Percentiles rank a stretch among this genome's conserved stretches.
Evolutionary conservation across 1,284 basidiomycete species (phyloP).

Genomic region (Porodaedalea pini): DNA sequence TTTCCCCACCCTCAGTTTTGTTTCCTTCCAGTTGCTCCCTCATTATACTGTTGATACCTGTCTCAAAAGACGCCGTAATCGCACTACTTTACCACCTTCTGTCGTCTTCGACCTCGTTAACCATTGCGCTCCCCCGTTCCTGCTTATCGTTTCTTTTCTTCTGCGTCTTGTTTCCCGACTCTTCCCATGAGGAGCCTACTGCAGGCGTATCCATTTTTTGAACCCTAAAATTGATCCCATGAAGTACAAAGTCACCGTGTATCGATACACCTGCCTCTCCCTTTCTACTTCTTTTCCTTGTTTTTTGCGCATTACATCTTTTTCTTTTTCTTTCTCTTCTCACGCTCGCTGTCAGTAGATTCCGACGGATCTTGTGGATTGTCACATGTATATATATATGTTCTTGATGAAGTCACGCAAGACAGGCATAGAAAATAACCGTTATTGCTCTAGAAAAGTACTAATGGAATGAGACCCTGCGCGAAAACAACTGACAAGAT

Average conservation of each 20-base stretch:
- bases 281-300: not conserved
- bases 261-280: constrained; percentile 5
- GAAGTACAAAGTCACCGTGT: constrained; percentile 10
- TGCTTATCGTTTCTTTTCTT: not conserved
- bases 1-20: not conserved
- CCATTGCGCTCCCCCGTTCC: not conserved
- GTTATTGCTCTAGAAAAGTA: too few species aligned
- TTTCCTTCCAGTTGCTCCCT: not conserved
- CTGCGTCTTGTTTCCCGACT: not conserved
- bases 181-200: too few species aligned
- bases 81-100: not conserved
- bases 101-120: not conserved
- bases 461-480: too few species aligned
- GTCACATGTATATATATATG: too few species aligned
- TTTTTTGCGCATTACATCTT: not conserved
- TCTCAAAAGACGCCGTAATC: not conserved
- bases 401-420: too few species aligned
- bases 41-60: not conserved
- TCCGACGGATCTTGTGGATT: too few species aligned
- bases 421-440: too few species aligned
- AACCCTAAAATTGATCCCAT: too few species aligned
- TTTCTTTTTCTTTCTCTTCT: too few species aligned
- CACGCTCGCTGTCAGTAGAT: too few species aligned
- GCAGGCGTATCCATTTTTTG: too few species aligned
- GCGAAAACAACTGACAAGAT: too few species aligned